These are phyloP conservation scores for Stagonosporopsis rhizophila DNA, from an alignment of 2,329 filamentous ascomycete species.

Conservation along the genomic window DNA sequence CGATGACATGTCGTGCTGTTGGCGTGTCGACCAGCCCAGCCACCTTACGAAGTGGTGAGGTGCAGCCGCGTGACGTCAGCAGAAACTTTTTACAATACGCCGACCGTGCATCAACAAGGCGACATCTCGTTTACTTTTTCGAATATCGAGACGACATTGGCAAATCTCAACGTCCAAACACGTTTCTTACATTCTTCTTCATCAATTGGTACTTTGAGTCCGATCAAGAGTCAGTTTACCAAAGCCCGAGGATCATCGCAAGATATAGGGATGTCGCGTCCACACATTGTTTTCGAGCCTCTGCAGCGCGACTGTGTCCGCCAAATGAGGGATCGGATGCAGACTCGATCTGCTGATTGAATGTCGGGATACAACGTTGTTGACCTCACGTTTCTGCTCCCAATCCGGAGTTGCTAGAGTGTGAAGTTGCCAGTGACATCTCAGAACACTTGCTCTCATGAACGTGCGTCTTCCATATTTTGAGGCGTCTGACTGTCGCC, in stretches of 20 bases:
- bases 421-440: too few species aligned
- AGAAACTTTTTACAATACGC: slow-evolving; percentile 16
- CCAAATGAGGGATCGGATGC: too few species aligned
- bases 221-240: not conserved
- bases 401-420: too few species aligned
- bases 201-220: not conserved
- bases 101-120: slow-evolving; percentile 16
- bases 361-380: too few species aligned
- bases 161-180: not conserved
- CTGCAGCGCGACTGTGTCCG: too few species aligned
- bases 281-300: too few species aligned
- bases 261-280: not conserved
- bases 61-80: slow-evolving; percentile 20
- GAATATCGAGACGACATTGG: not conserved
- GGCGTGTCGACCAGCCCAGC: slow-evolving; percentile 1
- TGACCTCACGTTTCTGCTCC: too few species aligned
- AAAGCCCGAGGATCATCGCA: too few species aligned
- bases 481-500: too few species aligned
- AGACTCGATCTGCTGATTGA: too few species aligned
- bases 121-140: slow-evolving; percentile 1
- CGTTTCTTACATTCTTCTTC: not conserved
- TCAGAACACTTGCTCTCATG: too few species aligned
- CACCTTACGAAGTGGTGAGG: slow-evolving; percentile 1
- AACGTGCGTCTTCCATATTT: too few species aligned
- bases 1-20: not conserved